Evolutionary conservation across 306 rosid species (phyloP).

Genomic region (Quercus rubra): DNA sequence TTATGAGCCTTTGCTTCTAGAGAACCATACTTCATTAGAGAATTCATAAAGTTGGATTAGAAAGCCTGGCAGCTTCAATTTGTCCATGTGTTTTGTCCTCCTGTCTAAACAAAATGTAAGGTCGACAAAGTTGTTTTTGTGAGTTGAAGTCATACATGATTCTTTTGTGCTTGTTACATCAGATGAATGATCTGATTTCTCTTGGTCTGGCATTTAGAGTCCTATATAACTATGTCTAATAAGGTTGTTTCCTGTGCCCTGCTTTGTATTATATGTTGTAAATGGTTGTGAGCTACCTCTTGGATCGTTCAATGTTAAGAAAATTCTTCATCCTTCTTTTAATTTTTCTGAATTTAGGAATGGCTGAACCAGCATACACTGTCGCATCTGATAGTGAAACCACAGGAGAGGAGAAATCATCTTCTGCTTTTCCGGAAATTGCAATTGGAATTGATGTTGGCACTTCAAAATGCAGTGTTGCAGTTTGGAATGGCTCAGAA

Average conservation of each 20-base stretch:
- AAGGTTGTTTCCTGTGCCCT: not conserved
- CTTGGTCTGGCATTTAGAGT: not conserved
- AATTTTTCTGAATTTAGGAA: constrained; percentile 42
- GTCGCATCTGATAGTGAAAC: constrained; percentile 85
- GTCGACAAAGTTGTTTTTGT: not conserved
- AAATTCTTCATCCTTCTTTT: not conserved
- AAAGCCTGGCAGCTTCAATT: not conserved
- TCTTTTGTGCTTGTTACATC: not conserved
- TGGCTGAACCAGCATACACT: constrained; percentile 78
- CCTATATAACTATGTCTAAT: not conserved
- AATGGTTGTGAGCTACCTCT: not conserved
- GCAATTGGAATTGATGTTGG: constrained; percentile 86
- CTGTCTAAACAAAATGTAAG: not conserved
- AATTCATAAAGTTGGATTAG: not conserved
- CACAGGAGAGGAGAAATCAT: constrained; percentile 58
- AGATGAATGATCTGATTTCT: not conserved
- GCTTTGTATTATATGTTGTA: not conserved
- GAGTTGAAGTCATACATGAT: not conserved
- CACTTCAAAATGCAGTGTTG: constrained; percentile 85
- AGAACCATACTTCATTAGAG: not conserved
- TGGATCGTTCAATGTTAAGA: not conserved
- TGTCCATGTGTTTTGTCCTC: not conserved
- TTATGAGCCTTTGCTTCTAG: not conserved
- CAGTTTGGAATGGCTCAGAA: constrained; percentile 80
- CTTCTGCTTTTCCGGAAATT: constrained; percentile 55